Evolutionary conservation across 371 early-diverging fungal species (phyloP), one percentile per base, ranked within the genome.

Genomic region (Sporodiniella umbellata): DNA sequence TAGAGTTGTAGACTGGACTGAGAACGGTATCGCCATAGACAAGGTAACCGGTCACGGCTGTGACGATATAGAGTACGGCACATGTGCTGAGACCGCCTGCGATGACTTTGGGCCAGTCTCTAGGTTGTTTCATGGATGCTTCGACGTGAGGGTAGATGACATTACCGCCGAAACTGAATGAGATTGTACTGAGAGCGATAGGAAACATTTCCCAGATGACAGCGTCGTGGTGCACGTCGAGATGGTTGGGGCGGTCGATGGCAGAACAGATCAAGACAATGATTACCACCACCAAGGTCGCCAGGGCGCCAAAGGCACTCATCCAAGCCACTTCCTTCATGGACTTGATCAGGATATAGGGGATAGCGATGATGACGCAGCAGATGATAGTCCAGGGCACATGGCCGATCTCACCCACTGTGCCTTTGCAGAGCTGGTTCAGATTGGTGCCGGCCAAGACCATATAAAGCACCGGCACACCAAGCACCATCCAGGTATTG

Each of bases 101-200:
- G 25, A 89, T 67, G 7, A 90, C 86, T 62, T 68, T 77, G 60
- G 81, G 74, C 85, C 92, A 95, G 15, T 79, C 57, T 50, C 76
- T 69, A 48, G 91, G 94, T 18, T 81, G 60, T 54, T 78, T 75
- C 93, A 95, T 91, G 17, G 90, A 86, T 21, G 81, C 81, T 63
- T 92, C 91, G 22, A 94, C 84, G 56, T 90, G 88, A n/a, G 92
- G 89, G 44, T 86, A 91, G 42, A 90, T 81, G 18, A 86, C 80
- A 58, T 89, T 91, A 38, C 90, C 92, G 50, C 92, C 89, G 51
- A 85, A 91, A 58, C 83, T 79, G 64, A 89, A 88, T 45, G 85
- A 87, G 26, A 90, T 85, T 7, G 85, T 83, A 26, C 78, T 73
- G 1, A 85, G 56, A 0, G 85, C 78, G 8, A 78, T 58, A 5